Evolutionary conservation across 1,284 basidiomycete genomes (phyloP).

Genomic region (Meripilus lineatus): DNA sequence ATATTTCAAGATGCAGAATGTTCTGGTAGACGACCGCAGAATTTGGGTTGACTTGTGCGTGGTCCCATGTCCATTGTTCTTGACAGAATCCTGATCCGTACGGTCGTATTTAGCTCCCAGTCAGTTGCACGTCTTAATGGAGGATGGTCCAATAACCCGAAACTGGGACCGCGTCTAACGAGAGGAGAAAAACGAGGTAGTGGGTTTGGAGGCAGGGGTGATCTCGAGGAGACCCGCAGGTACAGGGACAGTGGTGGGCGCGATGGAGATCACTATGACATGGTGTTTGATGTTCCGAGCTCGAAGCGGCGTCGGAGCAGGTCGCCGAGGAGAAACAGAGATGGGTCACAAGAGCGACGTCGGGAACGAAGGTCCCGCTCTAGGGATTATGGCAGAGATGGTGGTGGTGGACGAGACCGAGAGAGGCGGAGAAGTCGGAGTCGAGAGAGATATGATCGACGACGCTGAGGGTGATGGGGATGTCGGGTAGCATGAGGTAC

Average conservation of each 20-base stretch:
- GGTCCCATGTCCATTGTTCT: neutral
- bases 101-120: slow-evolving; percentile 59
- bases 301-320: slow-evolving; percentile 17
- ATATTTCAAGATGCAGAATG: slow-evolving; percentile 99
- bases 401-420: slow-evolving; percentile 17
- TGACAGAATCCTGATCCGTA: slow-evolving; percentile 16
- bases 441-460: slow-evolving; percentile 14
- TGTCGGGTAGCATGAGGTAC: neutral
- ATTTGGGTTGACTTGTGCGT: slow-evolving; percentile 98
- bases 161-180: slow-evolving; percentile 40
- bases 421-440: slow-evolving; percentile 23
- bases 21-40: slow-evolving; percentile 95
- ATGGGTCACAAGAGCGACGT: slow-evolving; percentile 1
- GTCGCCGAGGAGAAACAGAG: slow-evolving; percentile 12
- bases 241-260: slow-evolving; percentile 46
- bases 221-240: slow-evolving; percentile 62
- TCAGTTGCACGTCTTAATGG: slow-evolving; percentile 79
- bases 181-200: slow-evolving; percentile 21
- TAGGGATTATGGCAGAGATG: slow-evolving; percentile 16
- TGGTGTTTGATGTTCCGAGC: slow-evolving; percentile 68
- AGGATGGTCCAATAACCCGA: slow-evolving; percentile 71
- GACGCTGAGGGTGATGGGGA: neutral
- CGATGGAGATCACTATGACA: slow-evolving; percentile 43
- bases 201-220: slow-evolving; percentile 61
- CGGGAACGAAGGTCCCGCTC: slow-evolving; percentile 17